Evolutionary conservation across 2,329 filamentous ascomycete genomes (phyloP), one percentile per base, ranked within the genome.

Genomic region (Colletotrichum nymphaeae): DNA sequence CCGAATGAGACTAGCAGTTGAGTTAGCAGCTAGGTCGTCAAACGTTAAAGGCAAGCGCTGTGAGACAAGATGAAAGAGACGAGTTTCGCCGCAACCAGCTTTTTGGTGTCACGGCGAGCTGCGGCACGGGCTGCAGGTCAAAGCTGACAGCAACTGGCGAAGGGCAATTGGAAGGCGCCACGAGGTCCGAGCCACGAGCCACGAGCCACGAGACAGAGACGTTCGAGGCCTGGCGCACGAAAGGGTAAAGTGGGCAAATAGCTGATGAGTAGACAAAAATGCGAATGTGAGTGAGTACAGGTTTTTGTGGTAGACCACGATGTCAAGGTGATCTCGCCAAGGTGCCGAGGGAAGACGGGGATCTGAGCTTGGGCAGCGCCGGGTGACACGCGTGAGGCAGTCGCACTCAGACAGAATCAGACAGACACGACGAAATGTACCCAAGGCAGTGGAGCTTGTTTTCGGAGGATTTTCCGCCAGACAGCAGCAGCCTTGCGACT

Each of bases 181-280:
- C 70, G 46, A 66, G 70, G 67, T 56, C 67, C 70, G 67, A 35
- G 32, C 32, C 32, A 35, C 70, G 67, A 35, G 32, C 32, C 32
- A 35, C 70, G 67, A 70, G 70, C 42, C 60, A 70, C 67, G 49
- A 62, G 60, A 55, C 60, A 68, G 52, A 63, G 64, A 37, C 49
- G 55, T 32, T 70, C 60, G 55, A 55, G 70, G 46, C 12, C 69
- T 46, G 32, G 53, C 63, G 24, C 63, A 76, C 72, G 63, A 64
- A 63, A 42, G 59, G 42, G 59, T 22, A 66, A 67, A 49, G 19
- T 22, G 60, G 55, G 65, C 70, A 64, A 62, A 67, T 69, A 73
- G 72, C 64, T 59, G 71, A 75, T 73, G 74, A 74, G 74, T 78
- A 76, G 76, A 76, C 64, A 73, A 77, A 55, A 24, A 32, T 35